Base-by-base conservation (phyloP, 2,329 filamentous ascomycete species). In the Pseudogymnoascus sp. region DNA sequence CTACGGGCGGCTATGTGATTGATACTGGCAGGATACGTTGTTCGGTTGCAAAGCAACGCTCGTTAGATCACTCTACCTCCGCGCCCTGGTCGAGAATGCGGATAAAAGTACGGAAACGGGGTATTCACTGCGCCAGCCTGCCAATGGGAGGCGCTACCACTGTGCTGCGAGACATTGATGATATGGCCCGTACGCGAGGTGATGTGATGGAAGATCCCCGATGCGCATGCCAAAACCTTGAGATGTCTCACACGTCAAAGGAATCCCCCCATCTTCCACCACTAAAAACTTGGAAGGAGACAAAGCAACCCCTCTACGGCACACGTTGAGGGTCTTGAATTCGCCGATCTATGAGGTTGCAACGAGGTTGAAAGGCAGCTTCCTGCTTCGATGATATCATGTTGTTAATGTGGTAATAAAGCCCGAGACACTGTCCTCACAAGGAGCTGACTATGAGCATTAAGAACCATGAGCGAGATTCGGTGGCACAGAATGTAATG, bases 231-330 rank as follows among this genome's bases (percentile, higher is more conserved):
- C 11, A 11, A 55, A 33, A 25, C 14, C 28, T 35, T 16, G 28
- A 33, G 30, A 55, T 55, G 49, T 55, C 49, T 55, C 49, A 55
- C 49, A 55, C 28, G 28, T 22, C 28, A 55, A 55, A 55, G 49
- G 25, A 25, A n/a, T 3, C 19, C 16, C 28, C 49, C 49, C 25
- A 55, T 19, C 49, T 7, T 55, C 49, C 49, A 55, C 14, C 19
- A 19, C 19, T 19, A 19, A 33, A 35, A 11, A 19, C 28, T 33
- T n/a, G 16, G 28, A 12, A 33, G 28, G 9, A 33, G 5, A 35
- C 11, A 6, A 55, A 55, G 16, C 8, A 9, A 4, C 49, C 28
- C 28, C 28, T 33, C 49, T 22, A 33, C 22, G 33, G 49, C 49
- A 55, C 16, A 22, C 16, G 22, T 55, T 19, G 11, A 33, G 28